phyloP scores from a whole-genome alignment of 257 asterid species.

The Solanum appendiculatum region DNA sequence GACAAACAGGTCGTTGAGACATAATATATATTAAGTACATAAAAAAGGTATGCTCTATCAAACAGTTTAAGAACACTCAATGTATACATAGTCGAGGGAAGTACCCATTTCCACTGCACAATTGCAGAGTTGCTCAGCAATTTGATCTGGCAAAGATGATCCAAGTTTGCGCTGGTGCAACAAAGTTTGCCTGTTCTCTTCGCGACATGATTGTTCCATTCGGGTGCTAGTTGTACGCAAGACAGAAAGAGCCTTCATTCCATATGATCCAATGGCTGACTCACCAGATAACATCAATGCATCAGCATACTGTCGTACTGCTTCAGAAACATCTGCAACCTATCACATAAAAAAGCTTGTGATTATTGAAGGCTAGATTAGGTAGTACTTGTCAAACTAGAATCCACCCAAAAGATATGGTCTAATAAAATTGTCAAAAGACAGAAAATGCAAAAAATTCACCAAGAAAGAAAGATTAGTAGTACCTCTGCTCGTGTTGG shows the following conservation, averaged over 20 bases:
- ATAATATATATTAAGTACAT: neutral
- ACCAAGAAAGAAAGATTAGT: neutral
- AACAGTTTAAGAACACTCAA: neutral
- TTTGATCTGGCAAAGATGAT: slow-evolving; percentile 44
- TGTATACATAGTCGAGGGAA: neutral
- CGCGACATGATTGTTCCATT: slow-evolving; percentile 71
- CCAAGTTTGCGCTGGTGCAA: slow-evolving; percentile 28
- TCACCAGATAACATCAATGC: slow-evolving; percentile 89
- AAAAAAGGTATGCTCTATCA: neutral
- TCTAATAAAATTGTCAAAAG: neutral
- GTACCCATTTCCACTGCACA: slow-evolving; percentile 78
- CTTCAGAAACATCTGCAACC: slow-evolving; percentile 95
- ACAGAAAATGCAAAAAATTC: neutral
- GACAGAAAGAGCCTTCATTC: slow-evolving; percentile 65
- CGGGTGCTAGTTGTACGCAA: slow-evolving; percentile 58
- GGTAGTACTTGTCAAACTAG: neutral
- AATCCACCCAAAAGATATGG: neutral
- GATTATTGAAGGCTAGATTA: neutral
- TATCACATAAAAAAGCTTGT: neutral
- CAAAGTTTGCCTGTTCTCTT: slow-evolving; percentile 43
- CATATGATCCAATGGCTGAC: slow-evolving; percentile 73
- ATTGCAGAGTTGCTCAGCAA: slow-evolving; percentile 69
- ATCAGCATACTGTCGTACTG: slow-evolving; percentile 77
- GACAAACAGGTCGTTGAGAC: neutral
- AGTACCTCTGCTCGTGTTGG: slow-evolving; percentile 92